Percentiles rank a stretch among this genome's conserved stretches.
Conservation (phyloP, 139 green algal species). For the Desmodesmus armatus region DNA sequence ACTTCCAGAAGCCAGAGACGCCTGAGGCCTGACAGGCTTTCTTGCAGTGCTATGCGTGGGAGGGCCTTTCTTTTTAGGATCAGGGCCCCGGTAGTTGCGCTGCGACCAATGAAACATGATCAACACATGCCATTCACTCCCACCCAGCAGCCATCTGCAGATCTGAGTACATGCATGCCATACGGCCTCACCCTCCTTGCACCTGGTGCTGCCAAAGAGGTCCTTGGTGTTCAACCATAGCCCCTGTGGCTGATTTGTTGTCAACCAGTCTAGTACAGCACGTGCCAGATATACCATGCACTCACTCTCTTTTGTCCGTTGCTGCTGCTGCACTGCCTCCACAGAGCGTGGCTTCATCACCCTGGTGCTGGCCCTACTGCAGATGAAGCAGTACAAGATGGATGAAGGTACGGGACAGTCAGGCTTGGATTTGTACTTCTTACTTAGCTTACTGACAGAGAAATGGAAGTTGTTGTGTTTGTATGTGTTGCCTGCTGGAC, state of each 20-base stretch:
- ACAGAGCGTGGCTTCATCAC: slow-evolving; percentile 18
- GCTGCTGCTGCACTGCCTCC: neutral
- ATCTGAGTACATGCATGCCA: neutral
- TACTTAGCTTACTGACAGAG: no score
- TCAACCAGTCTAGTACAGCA: neutral
- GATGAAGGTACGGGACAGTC: slow-evolving; percentile 9
- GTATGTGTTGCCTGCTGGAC: no score
- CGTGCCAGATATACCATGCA: neutral
- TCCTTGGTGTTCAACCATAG: neutral
- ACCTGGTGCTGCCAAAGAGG: neutral
- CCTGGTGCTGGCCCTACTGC: slow-evolving; percentile 14
- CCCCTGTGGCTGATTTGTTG: neutral
- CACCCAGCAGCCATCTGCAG: neutral
- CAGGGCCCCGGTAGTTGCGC: no score
- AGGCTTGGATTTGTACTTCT: no score
- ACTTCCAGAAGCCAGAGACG: no score
- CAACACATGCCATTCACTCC: neutral
- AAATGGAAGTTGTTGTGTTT: no score
- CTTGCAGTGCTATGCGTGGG: no score
- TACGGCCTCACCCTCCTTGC: neutral
- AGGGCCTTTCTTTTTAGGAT: no score
- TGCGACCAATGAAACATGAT: neutral
- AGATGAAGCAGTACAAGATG: slow-evolving; percentile 1
- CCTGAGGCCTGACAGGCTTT: no score
- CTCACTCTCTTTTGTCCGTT: neutral